These are phyloP conservation scores for Dacryopinax spathularia DNA, from an alignment of 768 basidiomycete genomes.

Conservation along the genomic window DNA sequence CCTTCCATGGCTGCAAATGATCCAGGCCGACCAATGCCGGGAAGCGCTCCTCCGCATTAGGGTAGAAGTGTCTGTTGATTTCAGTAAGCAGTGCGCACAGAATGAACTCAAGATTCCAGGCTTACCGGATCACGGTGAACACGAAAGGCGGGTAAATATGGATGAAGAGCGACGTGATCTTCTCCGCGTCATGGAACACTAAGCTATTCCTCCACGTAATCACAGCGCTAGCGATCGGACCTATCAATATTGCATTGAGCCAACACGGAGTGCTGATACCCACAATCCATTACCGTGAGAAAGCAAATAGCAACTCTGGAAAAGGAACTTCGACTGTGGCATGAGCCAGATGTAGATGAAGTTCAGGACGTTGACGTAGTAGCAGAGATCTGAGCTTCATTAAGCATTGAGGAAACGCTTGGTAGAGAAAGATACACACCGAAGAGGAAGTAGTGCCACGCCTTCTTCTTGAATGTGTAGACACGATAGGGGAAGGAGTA, in stretches of 20 bases:
- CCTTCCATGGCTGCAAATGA: constrained; percentile 51
- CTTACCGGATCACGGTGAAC: constrained; percentile 79
- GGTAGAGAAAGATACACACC: constrained; percentile 24
- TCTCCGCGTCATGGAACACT: constrained; percentile 94
- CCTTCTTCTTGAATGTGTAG: constrained; percentile 80
- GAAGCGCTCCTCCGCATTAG: constrained; percentile 62
- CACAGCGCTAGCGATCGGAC: constrained; percentile 81
- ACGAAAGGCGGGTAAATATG: constrained; percentile 88
- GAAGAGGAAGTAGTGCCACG: constrained; percentile 90
- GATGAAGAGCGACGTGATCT: constrained; percentile 87
- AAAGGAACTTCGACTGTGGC: constrained; percentile 60
- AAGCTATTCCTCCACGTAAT: constrained; percentile 98
- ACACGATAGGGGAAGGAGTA: constrained; percentile 71
- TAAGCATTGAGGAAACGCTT: background rate
- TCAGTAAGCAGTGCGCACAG: background rate
- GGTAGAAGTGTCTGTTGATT: constrained; percentile 66
- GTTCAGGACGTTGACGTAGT: constrained; percentile 84
- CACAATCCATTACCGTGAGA: constrained; percentile 44
- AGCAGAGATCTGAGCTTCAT: constrained; percentile 43
- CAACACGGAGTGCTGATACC: background rate
- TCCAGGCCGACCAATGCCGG: constrained; percentile 65
- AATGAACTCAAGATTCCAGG: constrained; percentile 7
- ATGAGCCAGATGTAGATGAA: constrained; percentile 85
- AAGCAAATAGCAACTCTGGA: constrained; percentile 84
- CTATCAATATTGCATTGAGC: constrained; percentile 12